Evolutionary conservation across 495 filamentous ascomycete species (phyloP).

Genomic region (Chaetomium fimeti): DNA sequence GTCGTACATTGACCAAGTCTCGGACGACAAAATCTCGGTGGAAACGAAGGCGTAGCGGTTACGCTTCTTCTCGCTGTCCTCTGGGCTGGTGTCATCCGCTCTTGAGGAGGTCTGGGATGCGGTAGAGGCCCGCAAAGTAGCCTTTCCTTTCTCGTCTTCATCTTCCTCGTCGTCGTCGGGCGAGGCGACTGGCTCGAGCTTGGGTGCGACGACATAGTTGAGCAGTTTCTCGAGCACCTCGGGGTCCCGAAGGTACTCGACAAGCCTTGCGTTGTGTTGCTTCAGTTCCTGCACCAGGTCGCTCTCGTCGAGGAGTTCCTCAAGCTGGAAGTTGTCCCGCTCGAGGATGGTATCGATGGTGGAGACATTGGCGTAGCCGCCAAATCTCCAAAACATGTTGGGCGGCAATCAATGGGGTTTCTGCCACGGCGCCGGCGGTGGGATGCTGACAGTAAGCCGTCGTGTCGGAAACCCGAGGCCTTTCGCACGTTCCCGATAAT

Average conservation of each 20-base stretch:
- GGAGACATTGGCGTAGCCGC: constrained; percentile 95
- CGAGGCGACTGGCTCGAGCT: constrained; percentile 55
- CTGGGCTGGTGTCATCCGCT: constrained; percentile 48
- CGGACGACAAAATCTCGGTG: constrained; percentile 90
- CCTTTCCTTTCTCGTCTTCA: constrained; percentile 52
- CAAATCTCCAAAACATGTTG: constrained; percentile 98
- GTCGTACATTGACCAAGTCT: constrained; percentile 94
- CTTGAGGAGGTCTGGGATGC: constrained; percentile 43
- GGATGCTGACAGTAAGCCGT: constrained; percentile 17
- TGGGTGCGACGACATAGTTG: constrained; percentile 83
- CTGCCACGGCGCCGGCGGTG: constrained; percentile 42
- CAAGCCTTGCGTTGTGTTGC: constrained; percentile 95
- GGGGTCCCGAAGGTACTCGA: constrained; percentile 90
- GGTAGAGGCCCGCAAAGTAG: constrained; percentile 47
- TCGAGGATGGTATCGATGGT: constrained; percentile 95
- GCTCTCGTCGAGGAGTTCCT: constrained; percentile 93
- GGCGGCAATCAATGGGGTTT: constrained; percentile 27
- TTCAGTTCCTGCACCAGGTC: constrained; percentile 97
- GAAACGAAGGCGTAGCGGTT: constrained; percentile 89
- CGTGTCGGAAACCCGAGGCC: neutral
- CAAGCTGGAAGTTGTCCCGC: constrained; percentile 87
- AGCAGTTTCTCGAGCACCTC: constrained; percentile 83
- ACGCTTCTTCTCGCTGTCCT: constrained; percentile 79
- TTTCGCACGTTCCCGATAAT: constrained; percentile 2
- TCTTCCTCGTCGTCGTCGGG: constrained; percentile 63